Percentiles rank a stretch among this genome's conserved stretches.
Evolutionary conservation across 768 basidiomycete species (phyloP).

Genomic region (Xerocomellus amylosporus): DNA sequence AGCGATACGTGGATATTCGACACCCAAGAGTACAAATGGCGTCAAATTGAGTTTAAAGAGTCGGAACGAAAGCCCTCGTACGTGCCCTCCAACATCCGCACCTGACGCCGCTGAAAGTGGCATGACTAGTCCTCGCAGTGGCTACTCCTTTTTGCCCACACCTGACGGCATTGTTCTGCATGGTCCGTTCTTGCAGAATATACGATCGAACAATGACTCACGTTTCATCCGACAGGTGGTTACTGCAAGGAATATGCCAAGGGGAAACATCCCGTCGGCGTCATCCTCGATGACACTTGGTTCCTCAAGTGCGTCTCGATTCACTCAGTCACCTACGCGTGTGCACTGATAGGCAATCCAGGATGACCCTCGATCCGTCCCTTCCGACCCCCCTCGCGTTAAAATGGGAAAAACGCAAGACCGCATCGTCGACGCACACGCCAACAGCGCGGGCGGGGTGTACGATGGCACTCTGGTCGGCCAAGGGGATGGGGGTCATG

Average conservation of each 20-base stretch:
- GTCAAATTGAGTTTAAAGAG: slow-evolving; percentile 69
- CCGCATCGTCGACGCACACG: slow-evolving; percentile 51
- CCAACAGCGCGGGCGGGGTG: slow-evolving; percentile 76
- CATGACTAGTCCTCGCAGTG: slow-evolving; percentile 59
- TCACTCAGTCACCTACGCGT: background rate
- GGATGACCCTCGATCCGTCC: slow-evolving; percentile 32
- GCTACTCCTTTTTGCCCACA: slow-evolving; percentile 80
- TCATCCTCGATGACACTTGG: slow-evolving; percentile 88
- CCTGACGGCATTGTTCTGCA: background rate
- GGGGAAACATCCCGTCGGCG: slow-evolving; percentile 78
- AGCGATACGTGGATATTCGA: slow-evolving; percentile 87
- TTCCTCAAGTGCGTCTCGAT: slow-evolving; percentile 56
- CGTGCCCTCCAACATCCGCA: slow-evolving; percentile 13
- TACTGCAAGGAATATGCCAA: slow-evolving; percentile 90
- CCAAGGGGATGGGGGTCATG: slow-evolving; percentile 66
- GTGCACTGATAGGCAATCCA: slow-evolving; percentile 6
- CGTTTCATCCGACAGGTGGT: slow-evolving; percentile 53
- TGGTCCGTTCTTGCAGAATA: too few species aligned
- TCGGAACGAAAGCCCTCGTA: slow-evolving; percentile 72
- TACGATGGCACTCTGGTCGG: slow-evolving; percentile 80
- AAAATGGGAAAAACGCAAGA: slow-evolving; percentile 88
- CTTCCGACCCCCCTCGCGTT: slow-evolving; percentile 39
- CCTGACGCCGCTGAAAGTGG: background rate
- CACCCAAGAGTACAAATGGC: slow-evolving; percentile 84
- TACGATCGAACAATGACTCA: too few species aligned